A percentile compares a stretch with the other conserved stretches of the same genome.
phyloP scores from a whole-genome alignment of 495 filamentous ascomycete genomes.

The Cercophora newfieldiana region DNA sequence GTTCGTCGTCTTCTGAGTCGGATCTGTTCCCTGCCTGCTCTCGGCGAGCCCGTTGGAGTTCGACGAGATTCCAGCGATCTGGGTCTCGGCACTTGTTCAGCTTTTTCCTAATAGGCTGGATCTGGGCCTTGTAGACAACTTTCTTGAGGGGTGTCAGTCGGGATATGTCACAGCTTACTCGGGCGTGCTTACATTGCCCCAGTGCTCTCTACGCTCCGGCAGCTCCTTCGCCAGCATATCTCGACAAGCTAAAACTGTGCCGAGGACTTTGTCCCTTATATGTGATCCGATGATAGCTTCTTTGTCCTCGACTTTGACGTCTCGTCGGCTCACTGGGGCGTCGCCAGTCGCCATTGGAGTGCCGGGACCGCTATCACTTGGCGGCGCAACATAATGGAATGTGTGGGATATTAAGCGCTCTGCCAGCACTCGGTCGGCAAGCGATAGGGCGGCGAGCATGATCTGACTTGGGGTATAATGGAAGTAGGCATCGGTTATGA shows the following conservation, averaged over 20 bases:
- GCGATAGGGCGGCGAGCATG: conserved; percentile 74
- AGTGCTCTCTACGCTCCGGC: conserved; percentile 44
- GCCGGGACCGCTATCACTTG: conserved; percentile 23
- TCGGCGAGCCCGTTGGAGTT: conserved; percentile 52
- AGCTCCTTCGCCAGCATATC: conserved; percentile 52
- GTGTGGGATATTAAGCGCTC: conserved; percentile 74
- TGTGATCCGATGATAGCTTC: conserved; percentile 33
- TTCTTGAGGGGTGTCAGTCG: conserved; percentile 29
- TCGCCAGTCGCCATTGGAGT: conserved; percentile 21
- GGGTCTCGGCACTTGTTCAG: conserved; percentile 78
- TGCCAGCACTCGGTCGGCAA: conserved; percentile 72
- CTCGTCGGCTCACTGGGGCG: conserved; percentile 7
- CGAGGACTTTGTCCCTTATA: conserved; percentile 47
- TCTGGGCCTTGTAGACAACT: conserved; percentile 38
- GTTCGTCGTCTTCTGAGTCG: conserved; percentile 32
- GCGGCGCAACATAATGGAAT: conserved; percentile 43
- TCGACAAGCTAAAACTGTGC: conserved; percentile 50
- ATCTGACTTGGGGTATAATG: conserved; percentile 94
- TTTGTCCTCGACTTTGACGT: conserved; percentile 26
- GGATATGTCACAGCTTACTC: background rate
- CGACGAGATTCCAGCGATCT: conserved; percentile 60
- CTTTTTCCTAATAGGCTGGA: conserved; percentile 66
- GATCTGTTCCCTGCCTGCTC: conserved; percentile 46
- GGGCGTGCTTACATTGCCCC: conserved; percentile 39
- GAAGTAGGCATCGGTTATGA: conserved; percentile 92